Evolutionary conservation across 1,284 basidiomycete genomes (phyloP), one percentile per base, ranked within the genome.

Genomic region (Ganoderma lingzhi): DNA sequence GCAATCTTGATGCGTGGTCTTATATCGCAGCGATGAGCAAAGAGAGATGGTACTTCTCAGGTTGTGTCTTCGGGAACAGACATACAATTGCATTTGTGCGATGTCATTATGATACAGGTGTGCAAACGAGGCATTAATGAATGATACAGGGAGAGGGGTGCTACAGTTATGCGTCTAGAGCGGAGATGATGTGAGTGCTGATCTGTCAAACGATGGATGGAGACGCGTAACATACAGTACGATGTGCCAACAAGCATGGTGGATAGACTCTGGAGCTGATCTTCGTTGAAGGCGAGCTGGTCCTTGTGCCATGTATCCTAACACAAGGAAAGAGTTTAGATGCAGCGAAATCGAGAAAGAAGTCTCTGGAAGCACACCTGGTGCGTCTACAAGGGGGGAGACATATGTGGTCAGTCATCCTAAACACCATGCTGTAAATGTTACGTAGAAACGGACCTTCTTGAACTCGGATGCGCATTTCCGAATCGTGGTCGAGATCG

Each of bases 271-370:
- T 93, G 91, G 55, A 96, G 80, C 78, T 97, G 96, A 77, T 97
- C 96, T 79, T 97, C 94, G 75, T 94, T 89, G 81, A 99, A 99
- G 70, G 89, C 88, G 71, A 90, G 87, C 80, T 97, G 93, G 80
- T 99, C 97, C 76, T 94, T 94, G 73, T 94, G 91, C 95, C 95
- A 96, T 63, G 93, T 96, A 79, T 96, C 95, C 93, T 95, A 70
- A 8, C 8, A n/a, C 6, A 19, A 39, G 12, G 44, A 71, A 69
- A 59, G 12, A 15, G 3, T 8, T 28, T 17, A 23, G 37, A 48
- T 2, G 48, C 17, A 59, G 6, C 44, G 23, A 63, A 59, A 59
- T 39, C 28, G 35, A 42, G 28, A 17, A 14, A 32, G 32, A 66
- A 55, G 65, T 39, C 51, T 51, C 67, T n/a, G 9, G 37, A 55